Conservation (phyloP, 1,284 basidiomycete species). For the Cutaneotrichosporon cavernicola region DNA sequence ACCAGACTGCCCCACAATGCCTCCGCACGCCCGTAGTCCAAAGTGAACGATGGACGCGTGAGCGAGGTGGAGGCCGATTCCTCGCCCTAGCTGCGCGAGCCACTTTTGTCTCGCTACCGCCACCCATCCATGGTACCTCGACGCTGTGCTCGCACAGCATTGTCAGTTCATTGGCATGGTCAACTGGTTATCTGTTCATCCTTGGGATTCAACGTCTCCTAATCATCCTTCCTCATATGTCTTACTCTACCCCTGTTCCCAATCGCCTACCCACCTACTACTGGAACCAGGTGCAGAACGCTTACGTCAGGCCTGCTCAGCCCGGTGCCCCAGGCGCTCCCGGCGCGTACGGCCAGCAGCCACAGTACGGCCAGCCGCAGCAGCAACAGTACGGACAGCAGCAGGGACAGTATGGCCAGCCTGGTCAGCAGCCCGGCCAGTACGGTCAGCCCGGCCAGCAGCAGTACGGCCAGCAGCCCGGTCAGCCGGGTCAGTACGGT, state of each 20-base stretch:
- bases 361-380: slow-evolving; percentile 30
- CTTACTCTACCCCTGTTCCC: neutral
- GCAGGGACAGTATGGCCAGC: slow-evolving; percentile 25
- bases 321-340: slow-evolving; percentile 12
- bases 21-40: too few species aligned
- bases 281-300: neutral
- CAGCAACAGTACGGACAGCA: slow-evolving; percentile 25
- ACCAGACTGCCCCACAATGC: too few species aligned
- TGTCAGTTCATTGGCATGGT: too few species aligned
- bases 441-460: slow-evolving; percentile 23
- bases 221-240: neutral
- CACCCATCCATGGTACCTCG: too few species aligned
- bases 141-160: too few species aligned
- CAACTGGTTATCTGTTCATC: too few species aligned
- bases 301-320: slow-evolving; percentile 12
- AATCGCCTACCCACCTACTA: neutral
- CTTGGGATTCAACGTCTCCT: neutral
- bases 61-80: too few species aligned
- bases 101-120: too few species aligned
- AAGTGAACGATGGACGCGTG: neutral
- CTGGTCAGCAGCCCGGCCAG: slow-evolving; percentile 28
- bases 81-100: too few species aligned
- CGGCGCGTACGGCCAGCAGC: slow-evolving; percentile 13
- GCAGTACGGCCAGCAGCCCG: neutral
- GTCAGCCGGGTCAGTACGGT: slow-evolving; percentile 28